Evolutionary conservation across 2,329 filamentous ascomycete genomes (phyloP), one percentile per base, ranked within the genome.

Genomic region (Fusarium sacchari): DNA sequence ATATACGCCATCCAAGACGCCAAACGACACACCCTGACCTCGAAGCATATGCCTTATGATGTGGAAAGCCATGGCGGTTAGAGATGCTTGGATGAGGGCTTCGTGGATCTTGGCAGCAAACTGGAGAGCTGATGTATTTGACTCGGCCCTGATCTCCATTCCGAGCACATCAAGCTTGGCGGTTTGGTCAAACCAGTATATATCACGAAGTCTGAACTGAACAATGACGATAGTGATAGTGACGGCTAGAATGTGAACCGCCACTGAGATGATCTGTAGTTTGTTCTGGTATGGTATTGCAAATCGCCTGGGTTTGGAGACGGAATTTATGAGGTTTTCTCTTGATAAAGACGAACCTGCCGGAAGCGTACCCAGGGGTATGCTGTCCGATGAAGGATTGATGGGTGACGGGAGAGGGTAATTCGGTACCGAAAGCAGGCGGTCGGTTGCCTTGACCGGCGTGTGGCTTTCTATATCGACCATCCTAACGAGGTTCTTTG

Each of bases 401-500:
- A 42, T n/a, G 0, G 40, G 40, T 0, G 22, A 42, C 1, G 3
- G 7, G 9, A 7, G 9, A 42, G 9, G 39, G 40, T 24, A 42
- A 24, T 3, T 42, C 1, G 40, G 40, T 0, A 24, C 6, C 0
- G 40, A 24, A 11, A 42, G 40, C 17, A 42, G 40, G 22, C 4
- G 22, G 40, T 42, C 40, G 14, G 22, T 42, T 9, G 40, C 40
- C 22, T 42, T 42, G 4, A n/a, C 14, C 3, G 22, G 22, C 40
- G 4, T 42, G 22, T 24, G 40, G 2, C 40, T 42, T 42, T 42
- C 22, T 24, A 42, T 24, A 22, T 24, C 40, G 4, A n/a, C 9
- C 40, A 42, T 42, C 14, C 3, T 11, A 4, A 7, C 1, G 40
- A 10, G 1, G 0, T 4, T n/a, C 6, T 42, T 15, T 7, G 3